phyloP scores from a whole-genome alignment of 192 early-diverging fungal species.

The Dissophora globulifera region DNA sequence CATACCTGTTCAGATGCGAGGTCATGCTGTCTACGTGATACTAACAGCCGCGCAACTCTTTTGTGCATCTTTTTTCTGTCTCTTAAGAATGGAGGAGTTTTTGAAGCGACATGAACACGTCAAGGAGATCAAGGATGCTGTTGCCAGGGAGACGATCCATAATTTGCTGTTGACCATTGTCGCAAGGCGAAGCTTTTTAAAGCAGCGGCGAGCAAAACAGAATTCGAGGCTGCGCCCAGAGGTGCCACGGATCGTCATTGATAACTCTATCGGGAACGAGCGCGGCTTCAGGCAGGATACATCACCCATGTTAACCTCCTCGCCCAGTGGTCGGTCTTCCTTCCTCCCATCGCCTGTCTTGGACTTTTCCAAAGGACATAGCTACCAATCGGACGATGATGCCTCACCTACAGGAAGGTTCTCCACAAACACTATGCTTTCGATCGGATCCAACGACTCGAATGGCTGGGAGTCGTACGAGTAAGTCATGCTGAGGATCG shows the following conservation, averaged over 20 bases:
- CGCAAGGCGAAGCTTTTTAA: slow-evolving; percentile 42
- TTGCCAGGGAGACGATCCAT: slow-evolving; percentile 45
- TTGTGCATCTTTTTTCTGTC: background rate
- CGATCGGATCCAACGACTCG: slow-evolving; percentile 39
- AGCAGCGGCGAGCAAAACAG: slow-evolving; percentile 33
- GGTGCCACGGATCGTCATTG: slow-evolving; percentile 50
- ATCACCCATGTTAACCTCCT: slow-evolving; percentile 44
- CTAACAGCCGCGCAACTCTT: no score
- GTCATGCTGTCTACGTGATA: no score
- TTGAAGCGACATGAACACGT: slow-evolving; percentile 40
- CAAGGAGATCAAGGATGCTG: slow-evolving; percentile 36
- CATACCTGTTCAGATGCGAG: no score
- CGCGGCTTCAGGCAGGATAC: slow-evolving; percentile 18
- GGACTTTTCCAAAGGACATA: slow-evolving; percentile 46
- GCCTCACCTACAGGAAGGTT: slow-evolving; percentile 12
- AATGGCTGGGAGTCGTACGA: slow-evolving; percentile 31
- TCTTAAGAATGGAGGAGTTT: slow-evolving; percentile 35
- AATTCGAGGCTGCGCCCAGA: slow-evolving; percentile 43
- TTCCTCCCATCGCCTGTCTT: slow-evolving; percentile 28
- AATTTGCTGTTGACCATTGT: slow-evolving; percentile 43
- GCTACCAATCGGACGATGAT: slow-evolving; percentile 40
- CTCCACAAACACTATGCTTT: slow-evolving; percentile 40
- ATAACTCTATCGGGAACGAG: slow-evolving; percentile 38
- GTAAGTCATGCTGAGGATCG: slow-evolving; percentile 34
- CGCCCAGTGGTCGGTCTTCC: slow-evolving; percentile 21